Evolutionary conservation across 2,329 filamentous ascomycete species (phyloP).

Genomic region (Clarireedia sp.): DNA sequence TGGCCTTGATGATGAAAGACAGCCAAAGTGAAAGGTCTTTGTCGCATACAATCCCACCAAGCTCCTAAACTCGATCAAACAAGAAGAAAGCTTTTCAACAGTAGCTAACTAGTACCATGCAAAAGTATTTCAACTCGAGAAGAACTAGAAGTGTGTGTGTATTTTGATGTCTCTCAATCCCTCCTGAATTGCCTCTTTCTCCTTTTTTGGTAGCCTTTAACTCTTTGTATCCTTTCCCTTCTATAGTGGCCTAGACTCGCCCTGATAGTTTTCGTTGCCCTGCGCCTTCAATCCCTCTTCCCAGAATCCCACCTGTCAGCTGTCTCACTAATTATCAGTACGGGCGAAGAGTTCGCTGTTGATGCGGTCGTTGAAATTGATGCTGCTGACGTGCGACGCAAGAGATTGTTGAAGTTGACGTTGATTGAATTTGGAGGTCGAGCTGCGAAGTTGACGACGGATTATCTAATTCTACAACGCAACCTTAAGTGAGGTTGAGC

Average conservation of each 20-base stretch:
- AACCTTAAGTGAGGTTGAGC: not conserved
- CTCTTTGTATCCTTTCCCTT: slow-evolving; percentile 12
- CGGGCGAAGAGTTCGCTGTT: not conserved
- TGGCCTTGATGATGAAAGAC: slow-evolving; percentile 16
- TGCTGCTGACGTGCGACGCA: too few relatives aligned
- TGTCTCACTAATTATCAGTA: not conserved
- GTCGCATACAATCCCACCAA: slow-evolving; percentile 20
- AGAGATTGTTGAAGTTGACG: not conserved
- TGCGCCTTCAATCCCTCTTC: slow-evolving; percentile 14
- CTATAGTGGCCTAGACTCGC: slow-evolving; percentile 15
- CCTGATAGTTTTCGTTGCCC: slow-evolving; percentile 16
- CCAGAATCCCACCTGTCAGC: slow-evolving; percentile 13
- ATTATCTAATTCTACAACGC: not conserved
- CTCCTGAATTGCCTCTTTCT: slow-evolving; percentile 16
- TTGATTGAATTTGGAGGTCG: not conserved
- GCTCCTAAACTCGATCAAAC: slow-evolving; percentile 19
- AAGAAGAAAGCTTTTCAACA: slow-evolving; percentile 25
- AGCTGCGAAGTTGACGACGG: not conserved
- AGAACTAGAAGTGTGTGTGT: slow-evolving; percentile 32
- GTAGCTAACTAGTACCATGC: slow-evolving; percentile 31
- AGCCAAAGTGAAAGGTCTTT: slow-evolving; percentile 23
- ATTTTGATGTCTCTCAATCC: slow-evolving; percentile 29
- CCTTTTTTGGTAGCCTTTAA: slow-evolving; percentile 15
- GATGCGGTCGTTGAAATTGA: not conserved
- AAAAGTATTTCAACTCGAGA: slow-evolving; percentile 29